These are phyloP conservation scores for Colletotrichum trifolii DNA, from an alignment of 2,329 filamentous ascomycete species.

Conservation along the genomic window DNA sequence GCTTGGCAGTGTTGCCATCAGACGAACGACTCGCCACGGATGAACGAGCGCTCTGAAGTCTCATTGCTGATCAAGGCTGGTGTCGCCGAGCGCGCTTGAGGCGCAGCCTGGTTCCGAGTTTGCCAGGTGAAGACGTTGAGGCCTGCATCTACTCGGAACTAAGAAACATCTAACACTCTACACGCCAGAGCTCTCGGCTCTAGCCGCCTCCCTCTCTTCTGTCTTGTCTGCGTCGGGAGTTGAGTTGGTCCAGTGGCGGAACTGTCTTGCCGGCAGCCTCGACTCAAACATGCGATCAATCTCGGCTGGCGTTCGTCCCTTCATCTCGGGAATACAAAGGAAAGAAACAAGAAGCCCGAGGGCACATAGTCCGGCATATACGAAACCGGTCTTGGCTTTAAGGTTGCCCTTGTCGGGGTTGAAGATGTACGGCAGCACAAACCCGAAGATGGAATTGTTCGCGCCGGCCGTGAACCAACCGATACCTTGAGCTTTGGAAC, in stretches of 20 bases:
- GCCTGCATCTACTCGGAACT: neutral
- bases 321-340: constrained; percentile 64
- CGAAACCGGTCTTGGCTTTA: constrained; percentile 54
- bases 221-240: constrained; percentile 1
- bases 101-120: constrained; percentile 18
- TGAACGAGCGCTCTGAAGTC: constrained; percentile 12
- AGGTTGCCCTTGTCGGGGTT: constrained; percentile 52
- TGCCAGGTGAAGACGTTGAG: neutral
- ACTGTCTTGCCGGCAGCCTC: constrained; percentile 43
- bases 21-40: constrained; percentile 12
- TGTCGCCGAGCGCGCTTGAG: constrained; percentile 11
- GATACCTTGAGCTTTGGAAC: constrained; percentile 56
- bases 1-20: constrained; percentile 19
- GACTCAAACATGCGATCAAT: constrained; percentile 56
- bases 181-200: constrained; percentile 12
- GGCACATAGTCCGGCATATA: constrained; percentile 51
- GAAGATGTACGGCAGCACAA: constrained; percentile 63
- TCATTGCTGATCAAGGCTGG: constrained; percentile 12
- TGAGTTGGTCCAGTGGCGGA: constrained; percentile 38
- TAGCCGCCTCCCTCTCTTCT: constrained; percentile 12
- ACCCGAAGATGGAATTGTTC: constrained; percentile 53
- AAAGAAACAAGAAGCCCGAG: constrained; percentile 52
- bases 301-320: constrained; percentile 57
- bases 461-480: constrained; percentile 55
- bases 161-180: neutral